Evolutionary conservation across 2,329 filamentous ascomycete species (phyloP), one percentile per base, ranked within the genome.

Genomic region (Pestalotiopsis sp.): DNA sequence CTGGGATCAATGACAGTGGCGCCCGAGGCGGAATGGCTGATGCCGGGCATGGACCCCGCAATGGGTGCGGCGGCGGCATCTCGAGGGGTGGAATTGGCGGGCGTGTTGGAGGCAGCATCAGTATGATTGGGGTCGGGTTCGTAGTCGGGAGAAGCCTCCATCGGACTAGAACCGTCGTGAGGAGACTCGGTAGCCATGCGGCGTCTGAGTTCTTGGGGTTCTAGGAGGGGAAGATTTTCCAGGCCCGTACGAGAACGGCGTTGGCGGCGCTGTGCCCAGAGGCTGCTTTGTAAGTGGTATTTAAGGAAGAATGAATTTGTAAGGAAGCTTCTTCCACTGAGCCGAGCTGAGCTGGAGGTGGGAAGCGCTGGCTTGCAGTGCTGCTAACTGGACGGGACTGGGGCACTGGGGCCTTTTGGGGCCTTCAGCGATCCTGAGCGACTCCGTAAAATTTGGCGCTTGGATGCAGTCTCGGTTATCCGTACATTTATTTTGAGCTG

Each of bases 1-100:
- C 70, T 75, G 17, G 76, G 76, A 44, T 77, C 75, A 65, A 78
- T 75, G 1, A 75, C 75, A 26, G 77, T 78, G 2, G 74, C 73
- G 1, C 75, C 76, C 11, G 73, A 71, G 7, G 72, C 68, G 3
- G 71, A 68, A 63, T 74, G 55, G n/a, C 64, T 66, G 20, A 66
- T 59, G 26, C 64, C 64, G 60, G 60, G 60, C n/a, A 30, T 20
- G 20, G 60, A 44, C 38, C 60, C 60, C 38, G 60, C 60, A 24
- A 38, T 22, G 26, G 35, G 14, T 14, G 61, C 40, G n/a, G 14
- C 22, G 26, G 35, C 14, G n/a, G 30, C n/a, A 56, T 65, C 62
- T 22, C 62, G 62, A 65, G 44, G 62, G 14, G 60, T 63, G n/a
- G 40, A 55, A 56, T 65, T 65, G 24, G 48, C 22, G 26, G 62